phyloP scores from a whole-genome alignment of 257 asterid species.

The Scutellaria barbata region DNA sequence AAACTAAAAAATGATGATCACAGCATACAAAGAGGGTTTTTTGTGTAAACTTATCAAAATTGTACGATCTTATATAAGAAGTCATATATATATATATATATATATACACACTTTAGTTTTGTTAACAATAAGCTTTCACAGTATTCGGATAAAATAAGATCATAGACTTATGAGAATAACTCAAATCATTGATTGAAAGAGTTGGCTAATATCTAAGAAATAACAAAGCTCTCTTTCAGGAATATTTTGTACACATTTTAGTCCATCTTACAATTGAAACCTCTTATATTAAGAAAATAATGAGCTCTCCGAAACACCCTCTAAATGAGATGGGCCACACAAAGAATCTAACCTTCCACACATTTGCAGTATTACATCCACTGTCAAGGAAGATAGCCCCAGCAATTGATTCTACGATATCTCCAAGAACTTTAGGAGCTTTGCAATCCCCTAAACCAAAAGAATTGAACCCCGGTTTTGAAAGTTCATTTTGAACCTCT shows the following conservation, averaged over 20 bases:
- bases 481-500: conserved; percentile 76
- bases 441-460: conserved; percentile 98
- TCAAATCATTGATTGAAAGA: background rate
- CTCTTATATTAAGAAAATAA: background rate
- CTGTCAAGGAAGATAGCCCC: conserved; percentile 97
- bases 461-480: conserved; percentile 87
- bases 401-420: conserved; percentile 95
- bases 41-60: background rate
- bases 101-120: no score
- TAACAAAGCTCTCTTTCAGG: background rate
- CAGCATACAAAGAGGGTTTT: background rate
- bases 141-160: background rate
- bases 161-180: background rate
- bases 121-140: background rate
- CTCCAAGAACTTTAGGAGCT: conserved; percentile 99
- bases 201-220: background rate
- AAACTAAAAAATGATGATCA: background rate
- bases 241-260: background rate
- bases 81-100: no score
- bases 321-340: conserved; percentile 23
- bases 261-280: background rate
- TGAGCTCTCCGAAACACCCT: background rate
- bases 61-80: background rate
- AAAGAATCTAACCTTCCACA: conserved; percentile 77
- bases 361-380: conserved; percentile 77